Evolutionary conservation across 306 rosid genomes (phyloP).

Genomic region (Vigna reflexopilosa): DNA sequence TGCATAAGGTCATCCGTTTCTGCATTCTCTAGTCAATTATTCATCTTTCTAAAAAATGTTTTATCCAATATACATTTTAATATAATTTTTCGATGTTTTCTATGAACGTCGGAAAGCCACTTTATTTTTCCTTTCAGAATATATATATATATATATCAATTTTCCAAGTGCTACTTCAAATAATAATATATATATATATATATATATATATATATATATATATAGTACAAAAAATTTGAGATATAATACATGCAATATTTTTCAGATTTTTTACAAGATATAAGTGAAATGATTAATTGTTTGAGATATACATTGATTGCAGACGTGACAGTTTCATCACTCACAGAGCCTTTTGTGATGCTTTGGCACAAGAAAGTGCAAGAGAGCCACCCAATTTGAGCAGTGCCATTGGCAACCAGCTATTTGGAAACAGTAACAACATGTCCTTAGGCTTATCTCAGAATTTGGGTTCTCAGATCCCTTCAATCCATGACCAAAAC

Average conservation of each 20-base stretch:
- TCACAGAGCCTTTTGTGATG: constrained; percentile 61
- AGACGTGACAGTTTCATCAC: constrained; percentile 60
- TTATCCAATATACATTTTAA: background rate
- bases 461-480: constrained; percentile 48
- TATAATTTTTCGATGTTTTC: background rate
- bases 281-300: no score
- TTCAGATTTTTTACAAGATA: no score
- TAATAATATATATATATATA: no score
- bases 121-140: background rate
- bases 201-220: no score
- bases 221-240: no score
- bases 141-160: background rate
- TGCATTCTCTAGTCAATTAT: background rate
- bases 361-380: constrained; percentile 52
- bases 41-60: background rate
- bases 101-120: background rate
- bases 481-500: constrained; percentile 49
- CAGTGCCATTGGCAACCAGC: constrained; percentile 51
- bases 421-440: constrained; percentile 53
- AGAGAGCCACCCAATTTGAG: constrained; percentile 59
- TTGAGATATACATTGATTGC: constrained; percentile 19
- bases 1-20: background rate
- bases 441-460: constrained; percentile 55
- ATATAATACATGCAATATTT: no score
- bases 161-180: background rate